These are phyloP conservation scores for Pichia manshurica DNA, from an alignment of 805 yeast species.

Conservation along the genomic window DNA sequence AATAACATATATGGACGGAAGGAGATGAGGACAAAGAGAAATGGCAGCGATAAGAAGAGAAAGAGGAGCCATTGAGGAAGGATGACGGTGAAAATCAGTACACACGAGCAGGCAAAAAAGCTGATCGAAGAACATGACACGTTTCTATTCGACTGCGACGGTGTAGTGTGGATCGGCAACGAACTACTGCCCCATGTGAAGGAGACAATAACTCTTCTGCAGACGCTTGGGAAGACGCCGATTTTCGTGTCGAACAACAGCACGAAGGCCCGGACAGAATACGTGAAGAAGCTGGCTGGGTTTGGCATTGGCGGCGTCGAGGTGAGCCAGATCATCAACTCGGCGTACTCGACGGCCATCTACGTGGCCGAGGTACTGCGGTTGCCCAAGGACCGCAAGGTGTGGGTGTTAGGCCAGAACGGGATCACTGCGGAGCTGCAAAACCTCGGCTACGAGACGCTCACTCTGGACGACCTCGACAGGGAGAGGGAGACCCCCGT, in stretches of 20 bases:
- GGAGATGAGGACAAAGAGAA: too few relatives aligned
- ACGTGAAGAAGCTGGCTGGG: slow-evolving; percentile 67
- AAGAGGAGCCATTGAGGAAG: too few relatives aligned
- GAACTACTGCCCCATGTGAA: slow-evolving; percentile 70
- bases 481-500: slow-evolving; percentile 19
- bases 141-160: slow-evolving; percentile 94
- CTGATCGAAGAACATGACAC: slow-evolving; percentile 69
- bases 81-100: slow-evolving; percentile 47
- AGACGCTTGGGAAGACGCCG: slow-evolving; percentile 52
- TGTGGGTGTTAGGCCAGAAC: slow-evolving; percentile 83
- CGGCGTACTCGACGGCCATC: slow-evolving; percentile 87
- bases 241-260: slow-evolving; percentile 95
- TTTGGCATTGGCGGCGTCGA: slow-evolving; percentile 43
- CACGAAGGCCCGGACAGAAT: slow-evolving; percentile 77
- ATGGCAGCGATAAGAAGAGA: too few relatives aligned
- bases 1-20: too few relatives aligned
- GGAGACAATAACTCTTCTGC: slow-evolving; percentile 67
- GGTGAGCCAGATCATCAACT: slow-evolving; percentile 74
- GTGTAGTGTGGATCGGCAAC: slow-evolving; percentile 91
- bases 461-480: slow-evolving; percentile 57
- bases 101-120: slow-evolving; percentile 42
- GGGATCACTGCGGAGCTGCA: slow-evolving; percentile 80
- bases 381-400: slow-evolving; percentile 68
- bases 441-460: slow-evolving; percentile 63
- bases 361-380: slow-evolving; percentile 72